These are phyloP conservation scores for Cyclostephanos invisitatus DNA, from an alignment of 108 stramenopile species.

Conservation along the genomic window DNA sequence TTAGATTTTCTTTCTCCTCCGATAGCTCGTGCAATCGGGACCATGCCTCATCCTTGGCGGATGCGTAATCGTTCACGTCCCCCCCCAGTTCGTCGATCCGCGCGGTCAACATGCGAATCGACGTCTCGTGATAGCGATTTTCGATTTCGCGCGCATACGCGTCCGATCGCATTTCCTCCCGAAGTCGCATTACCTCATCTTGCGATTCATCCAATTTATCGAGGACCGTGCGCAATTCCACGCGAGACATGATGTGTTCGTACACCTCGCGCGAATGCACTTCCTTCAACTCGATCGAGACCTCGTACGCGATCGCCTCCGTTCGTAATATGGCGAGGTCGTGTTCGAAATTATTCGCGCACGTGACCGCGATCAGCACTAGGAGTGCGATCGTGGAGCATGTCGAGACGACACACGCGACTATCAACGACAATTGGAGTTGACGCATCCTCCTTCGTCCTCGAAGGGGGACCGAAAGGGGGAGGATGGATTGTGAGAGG, in stretches of 20 bases:
- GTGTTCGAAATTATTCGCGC: not conserved
- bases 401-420: no score
- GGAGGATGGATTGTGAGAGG: no score
- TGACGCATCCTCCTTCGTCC: no score
- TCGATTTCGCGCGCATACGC: conserved; percentile 3
- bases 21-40: conserved; percentile 30
- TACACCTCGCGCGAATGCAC: not conserved
- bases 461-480: no score
- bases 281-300: not conserved
- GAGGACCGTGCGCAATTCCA: not conserved
- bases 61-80: conserved; percentile 11
- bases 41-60: conserved; percentile 39
- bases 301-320: not conserved
- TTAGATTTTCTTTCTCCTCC: conserved; percentile 30
- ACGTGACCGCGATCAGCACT: not conserved
- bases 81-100: conserved; percentile 40
- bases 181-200: not conserved
- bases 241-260: not conserved
- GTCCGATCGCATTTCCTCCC: not conserved
- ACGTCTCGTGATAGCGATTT: conserved; percentile 17
- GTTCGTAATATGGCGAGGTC: not conserved
- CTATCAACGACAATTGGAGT: no score
- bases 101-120: conserved; percentile 26
- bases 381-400: no score
- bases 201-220: conserved; percentile 16